Evolutionary conservation across 2,329 filamentous ascomycete species (phyloP), one percentile per base, ranked within the genome.

Genomic region (Aspergillus sp.): DNA sequence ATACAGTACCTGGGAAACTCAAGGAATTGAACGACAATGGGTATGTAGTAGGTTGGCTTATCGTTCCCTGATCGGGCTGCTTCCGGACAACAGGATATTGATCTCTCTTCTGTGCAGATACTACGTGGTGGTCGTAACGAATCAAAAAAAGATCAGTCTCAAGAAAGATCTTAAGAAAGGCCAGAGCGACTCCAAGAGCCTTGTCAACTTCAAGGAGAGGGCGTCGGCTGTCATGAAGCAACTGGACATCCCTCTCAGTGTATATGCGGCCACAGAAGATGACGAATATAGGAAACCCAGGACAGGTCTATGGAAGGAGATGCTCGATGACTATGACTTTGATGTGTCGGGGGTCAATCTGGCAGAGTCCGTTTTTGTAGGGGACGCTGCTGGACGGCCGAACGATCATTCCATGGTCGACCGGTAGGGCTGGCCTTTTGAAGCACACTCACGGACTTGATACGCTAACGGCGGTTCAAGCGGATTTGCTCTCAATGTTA

Each of bases 271-370:
- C 2, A 96, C 93, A 0, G 87, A 80, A 42, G 88, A 88, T 60
- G 93, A 98, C 69, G 82, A 85, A 5, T 97, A 88, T 74, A 86
- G 95, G 57, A 99, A 99, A 77, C 95, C 95, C 4, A 83, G 93
- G 41, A 83, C 81, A 1, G 94, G 93, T 19, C 97, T 98, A 90
- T 99, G 95, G 94, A 81, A 83, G 27, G 84, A 88, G 70, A 77
- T 90, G 62, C 71, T 88, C 6, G 76, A 83, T 0, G 88, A 91
- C 68, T 84, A 87, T 65, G 83, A 82, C 50, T 77, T 90, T 1
- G 77, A 84, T 48, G 78, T 80, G 54, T 71, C 71, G 1, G 82
- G 84, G 15, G 76, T 96, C n/a, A 89, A 96, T 73, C 74, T 90
- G 36, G 77, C 84, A 15, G 79, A 82, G 3, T 96, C 91, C 23